Conservation (phyloP, 352 stramenopile species). For the Elongisporangium undulatum region DNA sequence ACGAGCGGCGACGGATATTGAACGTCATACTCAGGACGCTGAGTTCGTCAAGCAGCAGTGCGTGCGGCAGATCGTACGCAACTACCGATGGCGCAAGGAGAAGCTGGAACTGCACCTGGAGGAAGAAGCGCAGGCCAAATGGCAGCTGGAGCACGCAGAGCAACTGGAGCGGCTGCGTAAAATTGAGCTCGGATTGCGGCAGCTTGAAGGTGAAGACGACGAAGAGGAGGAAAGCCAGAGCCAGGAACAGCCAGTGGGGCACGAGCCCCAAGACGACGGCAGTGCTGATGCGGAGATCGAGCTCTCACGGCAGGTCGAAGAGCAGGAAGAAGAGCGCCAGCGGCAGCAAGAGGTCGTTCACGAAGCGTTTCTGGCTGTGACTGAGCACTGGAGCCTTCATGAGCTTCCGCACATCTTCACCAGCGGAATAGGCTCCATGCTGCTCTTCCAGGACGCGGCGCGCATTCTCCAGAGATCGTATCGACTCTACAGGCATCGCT, state of each 20-base stretch:
- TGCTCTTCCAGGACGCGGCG: slow-evolving; percentile 19
- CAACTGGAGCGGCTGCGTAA: background rate
- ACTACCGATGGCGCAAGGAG: slow-evolving; percentile 6
- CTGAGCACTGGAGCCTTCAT: slow-evolving; percentile 29
- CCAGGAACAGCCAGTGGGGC: background rate
- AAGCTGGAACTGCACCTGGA: background rate
- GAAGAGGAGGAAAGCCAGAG: background rate
- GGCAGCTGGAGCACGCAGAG: slow-evolving; percentile 1
- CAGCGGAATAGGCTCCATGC: slow-evolving; percentile 15
- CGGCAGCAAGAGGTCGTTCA: slow-evolving; percentile 2
- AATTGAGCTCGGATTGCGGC: background rate
- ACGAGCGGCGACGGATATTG: background rate
- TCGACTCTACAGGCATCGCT: slow-evolving; percentile 13
- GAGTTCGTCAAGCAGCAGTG: slow-evolving; percentile 1
- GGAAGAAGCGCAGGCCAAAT: background rate
- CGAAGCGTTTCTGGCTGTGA: slow-evolving; percentile 2
- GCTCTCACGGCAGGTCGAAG: background rate
- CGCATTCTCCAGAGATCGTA: slow-evolving; percentile 25
- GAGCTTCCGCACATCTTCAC: slow-evolving; percentile 35
- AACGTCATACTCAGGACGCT: background rate
- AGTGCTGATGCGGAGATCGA: background rate
- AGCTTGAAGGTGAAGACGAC: background rate
- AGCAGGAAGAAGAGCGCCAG: background rate
- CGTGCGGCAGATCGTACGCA: slow-evolving; percentile 3
- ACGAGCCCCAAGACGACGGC: background rate